phyloP scores from a whole-genome alignment of 75 land plant genomes.

The Chamaecyparis obtusa region DNA sequence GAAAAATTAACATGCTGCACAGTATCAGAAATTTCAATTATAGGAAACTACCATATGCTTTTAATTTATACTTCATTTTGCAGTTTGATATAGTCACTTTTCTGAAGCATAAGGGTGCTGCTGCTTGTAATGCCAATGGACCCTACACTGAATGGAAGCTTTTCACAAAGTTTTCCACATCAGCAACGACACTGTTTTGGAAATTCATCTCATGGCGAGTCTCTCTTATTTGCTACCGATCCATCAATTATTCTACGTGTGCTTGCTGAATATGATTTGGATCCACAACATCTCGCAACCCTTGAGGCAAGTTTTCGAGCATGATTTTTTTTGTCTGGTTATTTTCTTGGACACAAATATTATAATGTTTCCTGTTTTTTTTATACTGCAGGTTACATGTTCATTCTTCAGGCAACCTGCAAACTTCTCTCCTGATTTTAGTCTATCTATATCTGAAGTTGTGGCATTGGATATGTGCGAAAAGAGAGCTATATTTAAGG shows the following conservation, averaged over 20 bases:
- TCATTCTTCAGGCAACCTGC: constrained; percentile 73
- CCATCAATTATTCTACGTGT: constrained; percentile 85
- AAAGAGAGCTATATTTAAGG: constrained; percentile 66
- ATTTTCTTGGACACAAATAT: neutral
- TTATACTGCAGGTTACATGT: constrained; percentile 70
- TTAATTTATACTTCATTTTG: neutral
- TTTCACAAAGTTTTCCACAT: constrained; percentile 40
- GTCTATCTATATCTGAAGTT: constrained; percentile 71
- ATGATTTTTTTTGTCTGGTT: neutral
- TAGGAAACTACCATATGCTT: neutral
- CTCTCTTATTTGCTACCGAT: constrained; percentile 56
- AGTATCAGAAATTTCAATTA: too few species aligned
- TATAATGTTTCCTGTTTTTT: neutral
- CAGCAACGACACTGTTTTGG: constrained; percentile 60
- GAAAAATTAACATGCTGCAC: too few species aligned
- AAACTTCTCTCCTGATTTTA: constrained; percentile 57
- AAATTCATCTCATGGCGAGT: constrained; percentile 71
- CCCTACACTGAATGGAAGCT: constrained; percentile 41
- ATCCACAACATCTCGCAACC: constrained; percentile 75
- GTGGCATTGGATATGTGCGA: constrained; percentile 83
- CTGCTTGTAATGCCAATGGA: constrained; percentile 33
- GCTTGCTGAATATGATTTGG: constrained; percentile 65
- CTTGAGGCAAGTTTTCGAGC: constrained; percentile 62
- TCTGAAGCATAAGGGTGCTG: neutral
- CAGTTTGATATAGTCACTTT: neutral